Percentiles rank a stretch among this genome's conserved stretches.
These are phyloP conservation scores for Ophiostoma himal-ulmi DNA, from an alignment of 2,329 filamentous ascomycete genomes.

Conservation along the genomic window DNA sequence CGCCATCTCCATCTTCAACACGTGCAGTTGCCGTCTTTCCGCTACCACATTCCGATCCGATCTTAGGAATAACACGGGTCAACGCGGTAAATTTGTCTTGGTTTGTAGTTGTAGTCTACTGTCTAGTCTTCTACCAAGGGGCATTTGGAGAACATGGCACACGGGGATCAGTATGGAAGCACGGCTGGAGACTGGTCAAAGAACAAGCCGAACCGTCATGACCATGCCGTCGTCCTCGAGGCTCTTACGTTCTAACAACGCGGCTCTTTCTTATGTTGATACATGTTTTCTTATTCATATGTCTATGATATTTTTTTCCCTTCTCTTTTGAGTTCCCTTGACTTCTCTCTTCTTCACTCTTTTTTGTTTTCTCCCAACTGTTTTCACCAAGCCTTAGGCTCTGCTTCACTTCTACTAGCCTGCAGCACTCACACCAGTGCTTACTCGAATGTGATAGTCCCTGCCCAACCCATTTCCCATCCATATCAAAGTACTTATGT, in stretches of 20 bases:
- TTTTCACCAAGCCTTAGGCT: not conserved
- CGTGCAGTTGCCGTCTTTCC: not conserved
- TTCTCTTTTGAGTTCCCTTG: not conserved
- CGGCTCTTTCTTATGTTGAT: not conserved
- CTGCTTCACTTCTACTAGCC: not conserved
- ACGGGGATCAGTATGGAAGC: not conserved
- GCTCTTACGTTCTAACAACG: not conserved
- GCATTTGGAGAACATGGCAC: not conserved
- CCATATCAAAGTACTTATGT: not conserved
- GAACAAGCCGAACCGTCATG: not conserved
- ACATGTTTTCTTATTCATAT: not conserved
- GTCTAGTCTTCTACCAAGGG: not conserved
- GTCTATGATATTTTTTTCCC: not conserved
- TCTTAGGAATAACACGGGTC: conserved; percentile 11
- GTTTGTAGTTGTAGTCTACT: not conserved
- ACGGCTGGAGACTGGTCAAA: not conserved
- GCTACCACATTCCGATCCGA: conserved; percentile 6
- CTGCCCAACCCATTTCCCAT: not conserved
- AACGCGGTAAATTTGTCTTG: not conserved
- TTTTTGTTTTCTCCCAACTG: not conserved
- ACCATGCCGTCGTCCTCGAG: not conserved
- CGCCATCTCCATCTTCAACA: not conserved
- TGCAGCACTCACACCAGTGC: not conserved
- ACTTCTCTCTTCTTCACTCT: not conserved
- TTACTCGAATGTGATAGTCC: conserved; percentile 1